A percentile compares a stretch with the other conserved stretches of the same genome.
phyloP scores from a whole-genome alignment of 495 filamentous ascomycete species.

The Aspergillus carlsbadensis region DNA sequence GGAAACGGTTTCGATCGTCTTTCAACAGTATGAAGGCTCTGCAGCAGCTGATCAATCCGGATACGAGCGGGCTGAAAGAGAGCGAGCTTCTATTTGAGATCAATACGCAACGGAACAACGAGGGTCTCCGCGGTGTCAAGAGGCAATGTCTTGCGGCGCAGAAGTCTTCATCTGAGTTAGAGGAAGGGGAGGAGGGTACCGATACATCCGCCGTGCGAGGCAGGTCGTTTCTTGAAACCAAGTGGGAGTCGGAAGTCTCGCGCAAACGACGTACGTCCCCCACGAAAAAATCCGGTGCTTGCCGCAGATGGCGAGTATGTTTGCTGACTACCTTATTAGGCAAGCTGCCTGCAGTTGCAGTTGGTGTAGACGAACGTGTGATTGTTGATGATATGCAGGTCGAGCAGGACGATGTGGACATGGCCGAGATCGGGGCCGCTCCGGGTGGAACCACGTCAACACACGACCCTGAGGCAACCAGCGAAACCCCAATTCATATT shows the following conservation, averaged over 20 bases:
- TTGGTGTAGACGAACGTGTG: constrained; percentile 16
- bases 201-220: constrained; percentile 16
- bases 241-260: constrained; percentile 35
- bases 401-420: constrained; percentile 6
- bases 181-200: background rate
- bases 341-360: constrained; percentile 35
- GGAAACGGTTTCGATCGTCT: constrained; percentile 49
- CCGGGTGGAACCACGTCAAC: constrained; percentile 25
- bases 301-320: background rate
- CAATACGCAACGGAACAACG: constrained; percentile 28
- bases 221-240: constrained; percentile 41
- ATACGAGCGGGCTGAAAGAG: constrained; percentile 18
- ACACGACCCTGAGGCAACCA: constrained; percentile 2
- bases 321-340: constrained; percentile 24
- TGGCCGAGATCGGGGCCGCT: constrained; percentile 8
- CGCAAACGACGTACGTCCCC: constrained; percentile 41
- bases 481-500: constrained; percentile 18
- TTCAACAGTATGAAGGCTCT: constrained; percentile 42
- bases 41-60: constrained; percentile 27
- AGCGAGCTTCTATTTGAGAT: constrained; percentile 32
- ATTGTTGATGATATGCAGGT: constrained; percentile 7
- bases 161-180: too few relatives aligned
- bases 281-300: background rate
- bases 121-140: constrained; percentile 44
- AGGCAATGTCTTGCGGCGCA: constrained; percentile 36